Evolutionary conservation across 768 basidiomycete species (phyloP).

Genomic region (Agaricus blazei): DNA sequence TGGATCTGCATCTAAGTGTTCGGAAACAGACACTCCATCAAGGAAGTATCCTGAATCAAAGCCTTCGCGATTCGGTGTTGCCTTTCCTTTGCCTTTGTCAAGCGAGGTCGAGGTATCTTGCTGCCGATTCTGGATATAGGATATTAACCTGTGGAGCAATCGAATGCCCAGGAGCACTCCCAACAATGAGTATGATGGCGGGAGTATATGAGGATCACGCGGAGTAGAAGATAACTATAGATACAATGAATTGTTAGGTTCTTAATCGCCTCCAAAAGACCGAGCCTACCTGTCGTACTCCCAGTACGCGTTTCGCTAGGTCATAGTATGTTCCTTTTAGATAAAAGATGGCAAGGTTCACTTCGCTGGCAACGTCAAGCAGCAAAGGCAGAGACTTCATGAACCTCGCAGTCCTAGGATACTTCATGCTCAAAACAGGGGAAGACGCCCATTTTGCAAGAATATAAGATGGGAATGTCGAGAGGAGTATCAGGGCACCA

Average conservation of each 20-base stretch:
- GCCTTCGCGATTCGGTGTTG: constrained; percentile 5
- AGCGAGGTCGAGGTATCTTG: constrained; percentile 6
- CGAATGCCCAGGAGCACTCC: constrained; percentile 67
- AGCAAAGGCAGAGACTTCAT: constrained; percentile 39
- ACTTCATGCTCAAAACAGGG: constrained; percentile 28
- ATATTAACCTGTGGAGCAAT: constrained; percentile 56
- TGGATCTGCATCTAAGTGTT: constrained; percentile 47
- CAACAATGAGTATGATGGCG: constrained; percentile 84
- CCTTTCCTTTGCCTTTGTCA: constrained; percentile 25
- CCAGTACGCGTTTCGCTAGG: constrained; percentile 58
- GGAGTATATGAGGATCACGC: constrained; percentile 62
- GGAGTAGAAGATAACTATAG: constrained; percentile 68
- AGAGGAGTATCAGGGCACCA: constrained; percentile 55
- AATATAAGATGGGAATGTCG: constrained; percentile 60
- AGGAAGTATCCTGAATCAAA: constrained; percentile 36
- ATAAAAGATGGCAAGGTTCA: constrained; percentile 81
- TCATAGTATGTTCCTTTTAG: constrained; percentile 77
- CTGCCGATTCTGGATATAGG: constrained; percentile 31
- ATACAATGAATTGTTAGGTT: not conserved
- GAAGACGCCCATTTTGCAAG: constrained; percentile 43
- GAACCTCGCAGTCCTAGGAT: constrained; percentile 28
- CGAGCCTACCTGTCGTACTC: constrained; percentile 58
- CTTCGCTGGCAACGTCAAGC: constrained; percentile 56
- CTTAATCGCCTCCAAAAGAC: not conserved
- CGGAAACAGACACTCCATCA: constrained; percentile 58